Conservation (phyloP, 1,284 basidiomycete genomes). For the Ustilago vetiveriae region DNA sequence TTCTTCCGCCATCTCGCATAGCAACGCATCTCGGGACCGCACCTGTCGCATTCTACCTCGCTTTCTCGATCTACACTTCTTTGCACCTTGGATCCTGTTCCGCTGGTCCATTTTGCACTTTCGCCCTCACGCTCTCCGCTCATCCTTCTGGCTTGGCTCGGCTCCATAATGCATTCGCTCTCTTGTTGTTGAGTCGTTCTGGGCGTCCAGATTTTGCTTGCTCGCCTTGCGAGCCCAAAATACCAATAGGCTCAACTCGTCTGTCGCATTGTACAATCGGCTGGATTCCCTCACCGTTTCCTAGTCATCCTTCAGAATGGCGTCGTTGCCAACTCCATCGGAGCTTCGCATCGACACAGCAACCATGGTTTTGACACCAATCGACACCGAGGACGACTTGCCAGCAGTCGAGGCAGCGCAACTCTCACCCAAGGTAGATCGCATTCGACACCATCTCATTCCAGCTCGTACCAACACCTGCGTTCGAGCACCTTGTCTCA, state of each 20-base stretch:
- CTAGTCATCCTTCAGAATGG: slow-evolving; percentile 3
- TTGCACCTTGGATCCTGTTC: no score
- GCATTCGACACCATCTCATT: slow-evolving; percentile 48
- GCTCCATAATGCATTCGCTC: not conserved
- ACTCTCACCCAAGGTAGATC: slow-evolving; percentile 34
- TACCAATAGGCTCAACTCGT: not conserved
- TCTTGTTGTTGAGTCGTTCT: not conserved
- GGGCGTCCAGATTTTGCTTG: not conserved
- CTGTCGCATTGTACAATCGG: no score
- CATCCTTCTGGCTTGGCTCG: no score
- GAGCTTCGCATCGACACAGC: slow-evolving; percentile 37
- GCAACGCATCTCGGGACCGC: not conserved
- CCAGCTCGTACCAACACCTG: slow-evolving; percentile 43
- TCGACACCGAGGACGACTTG: slow-evolving; percentile 26
- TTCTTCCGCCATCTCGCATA: not conserved
- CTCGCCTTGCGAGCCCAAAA: not conserved
- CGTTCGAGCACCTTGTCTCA: slow-evolving; percentile 49
- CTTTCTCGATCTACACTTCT: no score
- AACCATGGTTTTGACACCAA: not conserved
- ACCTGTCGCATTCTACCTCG: not conserved
- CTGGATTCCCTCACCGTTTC: not conserved
- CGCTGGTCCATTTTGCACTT: no score
- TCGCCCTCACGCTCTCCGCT: no score
- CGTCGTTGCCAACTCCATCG: slow-evolving; percentile 5
- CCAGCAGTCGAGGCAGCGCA: slow-evolving; percentile 34